Base-by-base conservation (phyloP, 2,329 filamentous ascomycete species). In the Aureobasidium sp. region DNA sequence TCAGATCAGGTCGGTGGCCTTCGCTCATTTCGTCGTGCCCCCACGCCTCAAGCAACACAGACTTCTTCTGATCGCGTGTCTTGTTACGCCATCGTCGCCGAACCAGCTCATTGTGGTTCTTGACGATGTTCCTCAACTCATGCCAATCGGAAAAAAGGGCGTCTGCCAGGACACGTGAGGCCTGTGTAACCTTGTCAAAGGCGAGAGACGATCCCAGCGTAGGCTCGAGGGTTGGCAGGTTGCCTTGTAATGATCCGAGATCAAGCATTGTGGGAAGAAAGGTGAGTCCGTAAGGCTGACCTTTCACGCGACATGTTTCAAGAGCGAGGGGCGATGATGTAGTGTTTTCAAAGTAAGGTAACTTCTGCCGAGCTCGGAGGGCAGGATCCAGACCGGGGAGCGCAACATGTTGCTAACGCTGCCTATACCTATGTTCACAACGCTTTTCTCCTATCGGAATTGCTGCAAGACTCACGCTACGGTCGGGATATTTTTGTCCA, bases 41-140 rank as follows among this genome's bases (percentile, higher is more conserved):
- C 79, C 79, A 83, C 1, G 72, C 74, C 20, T 71, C 66, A 0
- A 80, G 66, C 1, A 86, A 69, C 2, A 83, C 71, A 3, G 76
- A 72, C 10, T 73, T 71, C 15, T 78, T 73, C 68, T 85, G 78
- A 10, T 72, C 59, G 15, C 72, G 74, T 1, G 74, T 78, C 70
- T 83, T 84, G 66, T 84, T 84, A 4, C 67, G 64, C 83, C 82
- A 87, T 42, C 82, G 76, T 65, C 77, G 82, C 57, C 77, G 76
- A 9, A 86, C 77, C 0, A 75, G 77, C 0, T 70, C 70, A 66
- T 86, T 81, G 55, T 84, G 79, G 5, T 81, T 76, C 42, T 77
- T 69, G 2, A 85, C 59, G 6, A 83, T 80, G 0, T 68, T 67
- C 6, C 71, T 70, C 8, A 83, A 68, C 2, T 47, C 62, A 6